phyloP scores from a whole-genome alignment of 148 eudicot genomes.

The Selenicereus undatus region DNA sequence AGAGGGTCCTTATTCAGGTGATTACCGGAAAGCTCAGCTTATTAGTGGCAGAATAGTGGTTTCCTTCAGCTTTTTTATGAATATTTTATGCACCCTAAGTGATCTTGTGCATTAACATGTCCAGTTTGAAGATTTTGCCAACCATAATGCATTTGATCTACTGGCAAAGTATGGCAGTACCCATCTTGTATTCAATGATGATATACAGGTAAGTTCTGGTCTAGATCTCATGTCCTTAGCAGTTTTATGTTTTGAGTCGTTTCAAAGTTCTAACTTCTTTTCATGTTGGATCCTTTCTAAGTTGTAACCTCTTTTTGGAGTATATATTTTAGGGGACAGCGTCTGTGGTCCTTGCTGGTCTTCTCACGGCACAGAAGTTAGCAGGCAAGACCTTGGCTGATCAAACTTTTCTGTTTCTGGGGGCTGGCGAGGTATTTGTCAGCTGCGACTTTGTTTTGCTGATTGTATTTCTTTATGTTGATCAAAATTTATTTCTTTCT shows the following conservation, averaged over 20 bases:
- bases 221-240: background rate
- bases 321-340: slow-evolving; percentile 73
- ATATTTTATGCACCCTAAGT: background rate
- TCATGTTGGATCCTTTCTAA: too few species aligned
- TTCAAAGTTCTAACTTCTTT: background rate
- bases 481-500: background rate
- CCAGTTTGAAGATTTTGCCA: slow-evolving; percentile 99
- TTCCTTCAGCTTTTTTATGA: background rate
- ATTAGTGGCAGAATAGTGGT: background rate
- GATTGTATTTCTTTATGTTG: background rate
- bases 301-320: background rate
- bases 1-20: slow-evolving; percentile 95
- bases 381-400: slow-evolving; percentile 77
- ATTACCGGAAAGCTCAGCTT: background rate
- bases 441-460: background rate
- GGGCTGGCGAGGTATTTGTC: slow-evolving; percentile 86
- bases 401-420: slow-evolving; percentile 81
- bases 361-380: slow-evolving; percentile 65
- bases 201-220: slow-evolving; percentile 67
- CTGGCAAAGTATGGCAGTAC: slow-evolving; percentile 77
- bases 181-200: slow-evolving; percentile 97
- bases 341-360: slow-evolving; percentile 92
- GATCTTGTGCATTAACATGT: slow-evolving; percentile 9
- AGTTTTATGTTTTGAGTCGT: background rate
- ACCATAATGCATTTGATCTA: slow-evolving; percentile 90